Percentiles rank a stretch among this genome's conserved stretches.
Conservation (phyloP, 306 rosid genomes). For the Aeschynomene evenia region DNA sequence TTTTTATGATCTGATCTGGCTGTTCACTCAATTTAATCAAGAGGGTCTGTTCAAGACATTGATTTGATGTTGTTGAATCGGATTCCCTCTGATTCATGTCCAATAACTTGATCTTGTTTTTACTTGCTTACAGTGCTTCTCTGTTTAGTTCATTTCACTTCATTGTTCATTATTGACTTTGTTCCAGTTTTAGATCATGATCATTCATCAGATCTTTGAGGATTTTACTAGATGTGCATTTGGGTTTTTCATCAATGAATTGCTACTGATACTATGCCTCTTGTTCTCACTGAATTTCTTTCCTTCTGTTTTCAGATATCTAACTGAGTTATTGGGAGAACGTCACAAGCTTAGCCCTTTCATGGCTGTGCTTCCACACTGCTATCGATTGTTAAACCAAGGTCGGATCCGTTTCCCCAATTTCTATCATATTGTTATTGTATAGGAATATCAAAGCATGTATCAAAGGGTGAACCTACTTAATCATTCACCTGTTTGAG, state of each 20-base stretch:
- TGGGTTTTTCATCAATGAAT: conserved; percentile 5
- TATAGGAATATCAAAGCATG: background rate
- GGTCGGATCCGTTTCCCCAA: conserved; percentile 52
- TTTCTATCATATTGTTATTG: background rate
- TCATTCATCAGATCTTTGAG: background rate
- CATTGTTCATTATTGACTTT: conserved; percentile 2
- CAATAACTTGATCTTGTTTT: conserved; percentile 15
- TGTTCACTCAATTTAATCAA: background rate
- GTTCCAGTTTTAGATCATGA: background rate
- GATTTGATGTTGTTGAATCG: background rate
- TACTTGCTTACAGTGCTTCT: background rate
- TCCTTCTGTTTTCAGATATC: conserved; percentile 50
- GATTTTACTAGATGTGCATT: background rate
- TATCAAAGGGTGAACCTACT: background rate
- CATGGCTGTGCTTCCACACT: conserved; percentile 65
- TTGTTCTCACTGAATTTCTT: background rate
- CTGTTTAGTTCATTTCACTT: background rate
- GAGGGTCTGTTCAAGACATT: background rate
- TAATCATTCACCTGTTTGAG: background rate
- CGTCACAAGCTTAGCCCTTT: conserved; percentile 84
- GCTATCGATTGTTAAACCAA: conserved; percentile 78
- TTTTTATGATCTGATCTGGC: conserved; percentile 26
- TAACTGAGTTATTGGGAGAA: conserved; percentile 75
- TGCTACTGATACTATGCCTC: background rate
- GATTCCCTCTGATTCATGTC: background rate